Evolutionary conservation across 257 asterid genomes (phyloP), one percentile per base, ranked within the genome.

Genomic region (Lavandula angustifolia): DNA sequence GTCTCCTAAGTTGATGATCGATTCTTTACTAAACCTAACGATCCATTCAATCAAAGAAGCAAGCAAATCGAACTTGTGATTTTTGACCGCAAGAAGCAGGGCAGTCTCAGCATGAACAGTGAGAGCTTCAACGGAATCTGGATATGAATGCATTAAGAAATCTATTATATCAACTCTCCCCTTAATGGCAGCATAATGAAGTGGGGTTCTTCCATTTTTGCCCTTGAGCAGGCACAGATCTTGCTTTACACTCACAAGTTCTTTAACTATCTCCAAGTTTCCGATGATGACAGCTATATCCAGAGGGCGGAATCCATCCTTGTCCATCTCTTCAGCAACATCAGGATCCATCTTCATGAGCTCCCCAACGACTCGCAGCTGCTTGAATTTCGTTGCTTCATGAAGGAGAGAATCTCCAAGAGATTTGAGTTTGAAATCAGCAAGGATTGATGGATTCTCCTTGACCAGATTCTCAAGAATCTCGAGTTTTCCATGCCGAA

Each of bases 21-120:
- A 6, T 16, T 22, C 60, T 41, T 44, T 44, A 13, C 9, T 16
- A 1, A 55, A 46, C 22, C 9, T 55, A 16, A 51, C 52, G 22
- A 62, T 44, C 75, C 78, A 76, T 58, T 62, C 50, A 47, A 76
- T 16, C 54, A 68, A 48, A 14, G 31, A 49, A 9, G 12, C 8
- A 51, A 72, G 61, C 1, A 62, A 74, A 3, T 72, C 81, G 18
- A 67, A 71, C 53, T 76, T 74, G 62, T 61, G 60, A 56, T 10
- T 13, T 17, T 58, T 71, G 10, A 76, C 69, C 33, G 81, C 74
- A 40, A 76, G 72, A 47, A 67, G 81, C 49, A 76, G 77, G 3
- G 69, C 77, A 50, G 78, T 76, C 62, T 72, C 77, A 10, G 53
- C 75, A 56, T 49, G 54, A 63, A 48, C 73, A 7, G 81, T 76